Evolutionary conservation across 1,139 yeast genomes (phyloP), one percentile per base, ranked within the genome.

Genomic region (Saccharomyces hybrid): DNA sequence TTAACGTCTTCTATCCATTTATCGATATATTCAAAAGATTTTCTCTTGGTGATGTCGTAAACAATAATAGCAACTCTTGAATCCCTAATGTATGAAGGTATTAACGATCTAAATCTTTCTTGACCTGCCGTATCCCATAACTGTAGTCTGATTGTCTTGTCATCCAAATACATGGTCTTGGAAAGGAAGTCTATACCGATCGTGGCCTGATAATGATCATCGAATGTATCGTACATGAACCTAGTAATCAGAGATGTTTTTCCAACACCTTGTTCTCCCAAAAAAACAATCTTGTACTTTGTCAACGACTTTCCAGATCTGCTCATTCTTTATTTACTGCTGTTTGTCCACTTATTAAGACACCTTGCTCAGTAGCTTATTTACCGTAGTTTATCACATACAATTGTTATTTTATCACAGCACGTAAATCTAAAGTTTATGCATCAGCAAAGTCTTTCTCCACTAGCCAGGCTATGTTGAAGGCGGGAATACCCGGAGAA

Each of bases 61-160:
- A 95, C 96, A 42, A 93, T 84, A 52, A 93, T 95, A 0, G 99
- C 98, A 26, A 93, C 99, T 65, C 90, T 90, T n/a, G 95, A 85
- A 71, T 93, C 99, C 61, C 99, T 80, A 56, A 93, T 93, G 67
- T 93, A 93, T 13, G 96, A 85, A 2, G 99, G 98, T 61, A 93
- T 90, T 64, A 93, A 76, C 4, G 96, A 91, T 63, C 98, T 78
- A 75, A 93, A 93, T 63, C 99, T 78, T 71, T 93, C 99, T 73
- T 93, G 99, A n/a, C 99, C 99, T 0, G 99, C 99, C n/a, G 99
- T 93, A 69, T 93, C 99, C 99, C 99, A 93, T 54, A 93, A 84
- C 67, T 82, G 87, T 55, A 83, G 71, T 60, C 87, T 75, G 31
- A 82, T 83, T 2, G 90, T 85, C 56, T 85, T 83, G 66, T 85